A percentile compares a stretch with the other conserved stretches of the same genome.
phyloP scores from a whole-genome alignment of 371 early-diverging fungal genomes.

The Mortierella sp. region DNA sequence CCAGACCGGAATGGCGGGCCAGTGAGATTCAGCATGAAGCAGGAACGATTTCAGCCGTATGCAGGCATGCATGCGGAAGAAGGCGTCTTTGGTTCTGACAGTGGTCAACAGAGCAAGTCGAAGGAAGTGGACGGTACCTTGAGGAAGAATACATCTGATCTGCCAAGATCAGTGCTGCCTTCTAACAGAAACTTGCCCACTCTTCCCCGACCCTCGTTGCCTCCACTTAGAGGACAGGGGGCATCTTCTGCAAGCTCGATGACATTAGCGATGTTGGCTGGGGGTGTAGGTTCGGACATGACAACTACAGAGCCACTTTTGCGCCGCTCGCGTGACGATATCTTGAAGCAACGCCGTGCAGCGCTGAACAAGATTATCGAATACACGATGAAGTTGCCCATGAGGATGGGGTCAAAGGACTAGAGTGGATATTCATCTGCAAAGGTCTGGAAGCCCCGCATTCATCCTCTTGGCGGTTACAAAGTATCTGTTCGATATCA shows the following conservation, averaged over 20 bases:
- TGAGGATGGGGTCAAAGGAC: slow-evolving; percentile 17
- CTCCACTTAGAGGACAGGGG: slow-evolving; percentile 11
- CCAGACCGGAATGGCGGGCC: neutral
- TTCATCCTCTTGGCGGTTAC: neutral
- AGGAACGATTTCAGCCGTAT: slow-evolving; percentile 30
- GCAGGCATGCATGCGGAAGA: neutral
- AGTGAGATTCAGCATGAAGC: slow-evolving; percentile 13
- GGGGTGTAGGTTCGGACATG: slow-evolving; percentile 16
- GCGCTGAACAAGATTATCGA: slow-evolving; percentile 37
- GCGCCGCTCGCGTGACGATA: slow-evolving; percentile 29
- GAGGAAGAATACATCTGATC: neutral
- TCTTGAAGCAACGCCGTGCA: slow-evolving; percentile 30
- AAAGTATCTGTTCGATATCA: neutral
- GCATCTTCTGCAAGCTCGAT: neutral
- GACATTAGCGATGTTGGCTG: slow-evolving; percentile 8
- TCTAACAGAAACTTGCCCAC: slow-evolving; percentile 12
- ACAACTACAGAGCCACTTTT: slow-evolving; percentile 18
- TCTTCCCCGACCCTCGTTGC: slow-evolving; percentile 33
- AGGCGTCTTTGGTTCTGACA: neutral
- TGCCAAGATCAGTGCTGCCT: neutral
- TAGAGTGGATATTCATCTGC: neutral
- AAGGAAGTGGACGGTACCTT: neutral
- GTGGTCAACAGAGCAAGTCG: neutral
- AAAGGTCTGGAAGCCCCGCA: neutral
- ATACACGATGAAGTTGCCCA: slow-evolving; percentile 31